Conservation (phyloP, 805 yeast genomes). For the Torulaspora franciscae region DNA sequence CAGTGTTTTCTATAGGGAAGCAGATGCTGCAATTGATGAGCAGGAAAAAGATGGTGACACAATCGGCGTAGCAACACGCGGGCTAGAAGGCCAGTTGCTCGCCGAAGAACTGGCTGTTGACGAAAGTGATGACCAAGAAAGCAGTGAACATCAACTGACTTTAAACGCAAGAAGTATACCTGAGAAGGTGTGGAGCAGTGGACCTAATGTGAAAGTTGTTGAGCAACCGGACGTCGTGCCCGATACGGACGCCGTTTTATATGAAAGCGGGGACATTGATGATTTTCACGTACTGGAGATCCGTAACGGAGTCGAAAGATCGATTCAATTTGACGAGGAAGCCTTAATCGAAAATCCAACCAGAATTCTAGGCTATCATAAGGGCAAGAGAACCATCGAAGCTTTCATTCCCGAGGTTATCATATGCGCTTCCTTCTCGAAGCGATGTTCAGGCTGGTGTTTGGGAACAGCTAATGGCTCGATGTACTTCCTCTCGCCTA, state of each 20-base stretch:
- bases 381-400: slow-evolving; percentile 39
- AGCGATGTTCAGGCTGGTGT: slow-evolving; percentile 43
- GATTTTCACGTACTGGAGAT: slow-evolving; percentile 31
- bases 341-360: slow-evolving; percentile 39
- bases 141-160: slow-evolving; percentile 34
- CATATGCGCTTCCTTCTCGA: slow-evolving; percentile 42
- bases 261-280: slow-evolving; percentile 33
- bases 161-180: slow-evolving; percentile 27
- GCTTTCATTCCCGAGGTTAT: slow-evolving; percentile 40
- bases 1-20: slow-evolving; percentile 25
- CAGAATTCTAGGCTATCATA: slow-evolving; percentile 35
- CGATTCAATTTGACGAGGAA: slow-evolving; percentile 34
- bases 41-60: slow-evolving; percentile 12
- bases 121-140: slow-evolving; percentile 40
- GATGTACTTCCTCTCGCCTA: slow-evolving; percentile 31
- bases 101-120: slow-evolving; percentile 13
- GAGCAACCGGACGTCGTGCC: slow-evolving; percentile 29
- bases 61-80: slow-evolving; percentile 8
- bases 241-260: slow-evolving; percentile 30
- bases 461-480: slow-evolving; percentile 42
- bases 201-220: slow-evolving; percentile 28
- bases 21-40: slow-evolving; percentile 9
- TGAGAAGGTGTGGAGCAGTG: slow-evolving; percentile 31
- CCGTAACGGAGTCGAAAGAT: slow-evolving; percentile 36
- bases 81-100: slow-evolving; percentile 11